Conservation (phyloP, 1,284 basidiomycete genomes). For the Blastosporella zonata region DNA sequence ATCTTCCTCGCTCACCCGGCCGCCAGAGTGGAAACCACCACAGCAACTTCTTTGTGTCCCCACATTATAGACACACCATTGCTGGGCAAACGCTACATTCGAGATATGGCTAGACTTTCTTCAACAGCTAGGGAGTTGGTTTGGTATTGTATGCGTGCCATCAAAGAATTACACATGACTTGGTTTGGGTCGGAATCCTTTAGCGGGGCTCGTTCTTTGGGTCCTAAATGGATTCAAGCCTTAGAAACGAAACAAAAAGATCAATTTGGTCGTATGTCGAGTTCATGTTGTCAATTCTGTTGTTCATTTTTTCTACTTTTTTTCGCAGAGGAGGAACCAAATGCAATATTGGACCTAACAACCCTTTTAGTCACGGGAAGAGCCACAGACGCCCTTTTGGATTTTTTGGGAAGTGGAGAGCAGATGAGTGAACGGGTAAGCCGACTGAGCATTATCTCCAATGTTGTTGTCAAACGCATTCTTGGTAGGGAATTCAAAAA, state of each 20-base stretch:
- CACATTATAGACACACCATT: slow-evolving; percentile 53
- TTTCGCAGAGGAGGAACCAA: slow-evolving; percentile 52
- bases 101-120: slow-evolving; percentile 68
- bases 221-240: slow-evolving; percentile 67
- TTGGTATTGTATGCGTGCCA: slow-evolving; percentile 65
- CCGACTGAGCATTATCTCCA: slow-evolving; percentile 16
- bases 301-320: slow-evolving; percentile 18
- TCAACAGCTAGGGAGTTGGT: slow-evolving; percentile 67
- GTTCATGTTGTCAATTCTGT: slow-evolving; percentile 6
- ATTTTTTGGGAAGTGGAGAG: slow-evolving; percentile 74
- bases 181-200: slow-evolving; percentile 71
- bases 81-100: slow-evolving; percentile 49
- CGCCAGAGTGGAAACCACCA: slow-evolving; percentile 1
- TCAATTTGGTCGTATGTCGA: slow-evolving; percentile 59
- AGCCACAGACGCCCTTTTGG: slow-evolving; percentile 60
- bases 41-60: slow-evolving; percentile 42
- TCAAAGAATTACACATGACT: slow-evolving; percentile 64
- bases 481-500: slow-evolving; percentile 64
- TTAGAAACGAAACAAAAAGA: slow-evolving; percentile 61
- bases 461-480: slow-evolving; percentile 11
- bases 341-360: slow-evolving; percentile 70
- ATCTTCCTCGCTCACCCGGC: slow-evolving; percentile 48
- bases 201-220: slow-evolving; percentile 65
- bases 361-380: slow-evolving; percentile 66
- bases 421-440: slow-evolving; percentile 77